Evolutionary conservation across 345 rosid species (phyloP).

Genomic region (Eucalyptus urophylla): DNA sequence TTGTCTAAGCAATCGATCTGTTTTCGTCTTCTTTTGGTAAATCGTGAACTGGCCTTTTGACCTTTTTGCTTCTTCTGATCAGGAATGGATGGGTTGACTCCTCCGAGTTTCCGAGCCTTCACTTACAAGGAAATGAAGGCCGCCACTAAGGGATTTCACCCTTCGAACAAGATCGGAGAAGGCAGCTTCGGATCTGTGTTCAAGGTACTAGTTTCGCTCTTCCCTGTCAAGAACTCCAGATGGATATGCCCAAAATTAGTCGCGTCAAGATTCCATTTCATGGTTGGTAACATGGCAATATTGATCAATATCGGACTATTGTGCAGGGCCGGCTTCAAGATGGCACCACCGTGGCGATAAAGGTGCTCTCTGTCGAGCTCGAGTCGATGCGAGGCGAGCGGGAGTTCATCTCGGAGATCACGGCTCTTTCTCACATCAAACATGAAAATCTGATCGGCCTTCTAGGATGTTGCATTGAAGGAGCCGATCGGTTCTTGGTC

Average conservation of each 20-base stretch:
- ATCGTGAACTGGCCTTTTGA: neutral
- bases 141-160: conserved; percentile 29
- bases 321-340: conserved; percentile 27
- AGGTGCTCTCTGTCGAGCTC: conserved; percentile 32
- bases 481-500: conserved; percentile 32
- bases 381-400: conserved; percentile 55
- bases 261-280: neutral
- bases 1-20: neutral
- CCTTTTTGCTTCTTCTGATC: neutral
- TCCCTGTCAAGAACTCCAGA: neutral
- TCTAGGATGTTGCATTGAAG: conserved; percentile 48
- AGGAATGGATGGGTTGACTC: conserved; percentile 1
- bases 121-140: conserved; percentile 17
- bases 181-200: conserved; percentile 53
- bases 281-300: neutral
- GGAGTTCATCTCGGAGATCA: conserved; percentile 45
- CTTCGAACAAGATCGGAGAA: conserved; percentile 46
- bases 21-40: neutral
- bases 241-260: neutral
- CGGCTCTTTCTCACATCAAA: conserved; percentile 25
- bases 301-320: neutral
- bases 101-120: conserved; percentile 16
- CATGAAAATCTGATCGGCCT: conserved; percentile 48
- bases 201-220: conserved; percentile 18
- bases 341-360: conserved; percentile 31